Percentiles rank a stretch among this genome's conserved stretches.
phyloP scores from a whole-genome alignment of 164 flowering plant genomes.

The Echeveria elegans region DNA sequence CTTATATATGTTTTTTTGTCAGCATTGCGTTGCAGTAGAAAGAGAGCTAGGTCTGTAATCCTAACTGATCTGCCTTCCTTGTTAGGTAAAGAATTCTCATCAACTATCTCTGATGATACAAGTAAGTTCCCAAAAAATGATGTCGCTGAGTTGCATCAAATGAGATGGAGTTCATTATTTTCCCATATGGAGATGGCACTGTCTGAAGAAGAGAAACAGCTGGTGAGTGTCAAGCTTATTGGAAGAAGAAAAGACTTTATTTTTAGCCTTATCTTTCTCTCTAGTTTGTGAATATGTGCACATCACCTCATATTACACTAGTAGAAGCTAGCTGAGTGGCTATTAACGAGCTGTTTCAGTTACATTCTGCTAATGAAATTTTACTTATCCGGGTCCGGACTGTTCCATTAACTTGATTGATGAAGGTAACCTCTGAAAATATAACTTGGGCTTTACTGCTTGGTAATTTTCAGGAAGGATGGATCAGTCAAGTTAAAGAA shows the following conservation, averaged over 20 bases:
- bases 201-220: constrained; percentile 9
- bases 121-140: constrained; percentile 2
- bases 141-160: constrained; percentile 1
- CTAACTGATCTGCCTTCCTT: constrained; percentile 4
- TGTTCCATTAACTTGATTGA: too few relatives aligned
- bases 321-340: too few relatives aligned
- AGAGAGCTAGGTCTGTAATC: constrained; percentile 6
- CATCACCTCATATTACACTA: too few relatives aligned
- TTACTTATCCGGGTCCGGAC: too few relatives aligned
- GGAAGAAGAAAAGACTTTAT: too few relatives aligned
- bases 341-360: too few relatives aligned
- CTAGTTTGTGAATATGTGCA: too few relatives aligned
- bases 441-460: neutral
- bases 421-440: neutral
- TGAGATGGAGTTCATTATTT: constrained; percentile 10
- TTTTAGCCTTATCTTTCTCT: too few relatives aligned
- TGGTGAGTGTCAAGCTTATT: constrained; percentile 3
- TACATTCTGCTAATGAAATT: too few relatives aligned
- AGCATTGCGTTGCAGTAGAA: constrained; percentile 9
- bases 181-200: constrained; percentile 6
- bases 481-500: constrained; percentile 6
- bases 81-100: neutral
- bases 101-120: constrained; percentile 3
- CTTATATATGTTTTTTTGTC: neutral
- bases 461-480: constrained; percentile 4